These are phyloP conservation scores for Fusarium newnesense DNA, from an alignment of 2,329 filamentous ascomycete species.

Conservation along the genomic window DNA sequence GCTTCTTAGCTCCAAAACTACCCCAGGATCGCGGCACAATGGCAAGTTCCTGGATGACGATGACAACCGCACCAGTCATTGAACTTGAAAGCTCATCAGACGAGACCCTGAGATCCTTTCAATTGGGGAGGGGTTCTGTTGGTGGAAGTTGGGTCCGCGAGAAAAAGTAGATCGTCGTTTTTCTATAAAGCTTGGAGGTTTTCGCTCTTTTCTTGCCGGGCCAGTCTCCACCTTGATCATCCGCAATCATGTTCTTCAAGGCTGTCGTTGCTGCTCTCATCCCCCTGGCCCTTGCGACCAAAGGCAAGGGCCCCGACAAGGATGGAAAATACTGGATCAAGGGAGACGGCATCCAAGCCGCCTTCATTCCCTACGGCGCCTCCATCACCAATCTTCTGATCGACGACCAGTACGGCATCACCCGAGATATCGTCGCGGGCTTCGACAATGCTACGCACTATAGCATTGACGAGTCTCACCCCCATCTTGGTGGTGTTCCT, in stretches of 20 bases:
- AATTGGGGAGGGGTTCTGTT: conserved; percentile 1
- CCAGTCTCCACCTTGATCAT: conserved; percentile 8
- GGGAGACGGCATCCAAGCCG: conserved; percentile 72
- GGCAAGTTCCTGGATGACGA: conserved; percentile 11
- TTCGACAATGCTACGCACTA: conserved; percentile 83
- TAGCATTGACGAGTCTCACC: conserved; percentile 69
- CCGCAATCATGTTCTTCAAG: conserved; percentile 34
- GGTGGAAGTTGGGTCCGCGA: conserved; percentile 19
- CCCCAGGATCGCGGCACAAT: conserved; percentile 12
- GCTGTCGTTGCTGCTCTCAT: conserved; percentile 26
- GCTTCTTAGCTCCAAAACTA: conserved; percentile 16
- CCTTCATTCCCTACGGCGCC: conserved; percentile 80
- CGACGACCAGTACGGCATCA: conserved; percentile 73
- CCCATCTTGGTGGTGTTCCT: conserved; percentile 77
- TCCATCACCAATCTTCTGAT: conserved; percentile 78
- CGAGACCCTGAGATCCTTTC: neutral
- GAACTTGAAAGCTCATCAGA: conserved; percentile 19
- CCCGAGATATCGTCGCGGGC: conserved; percentile 77
- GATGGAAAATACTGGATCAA: conserved; percentile 78
- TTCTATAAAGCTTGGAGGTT: conserved; percentile 26
- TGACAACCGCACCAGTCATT: conserved; percentile 34
- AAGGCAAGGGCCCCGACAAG: conserved; percentile 57
- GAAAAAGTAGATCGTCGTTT: neutral
- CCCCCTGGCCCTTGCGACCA: conserved; percentile 25
- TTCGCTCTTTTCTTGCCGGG: neutral